A percentile compares a stretch with the other conserved stretches of the same genome.
Conservation (phyloP, 805 yeast species). For the Spathaspora arborariae region DNA sequence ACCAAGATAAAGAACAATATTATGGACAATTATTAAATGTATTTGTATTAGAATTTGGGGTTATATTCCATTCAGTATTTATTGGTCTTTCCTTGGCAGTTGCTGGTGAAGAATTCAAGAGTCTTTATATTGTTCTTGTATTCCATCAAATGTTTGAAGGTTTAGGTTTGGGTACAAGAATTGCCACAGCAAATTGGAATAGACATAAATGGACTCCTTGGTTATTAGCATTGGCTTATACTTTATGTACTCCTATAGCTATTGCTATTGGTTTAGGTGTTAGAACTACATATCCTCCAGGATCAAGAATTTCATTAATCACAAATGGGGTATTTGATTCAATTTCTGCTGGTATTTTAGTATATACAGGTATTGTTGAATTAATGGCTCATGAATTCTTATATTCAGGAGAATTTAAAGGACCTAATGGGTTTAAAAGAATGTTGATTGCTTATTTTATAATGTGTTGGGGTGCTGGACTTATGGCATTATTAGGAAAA, state of each 20-base stretch:
- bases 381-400: constrained; percentile 75
- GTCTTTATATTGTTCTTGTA: constrained; percentile 65
- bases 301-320: constrained; percentile 54
- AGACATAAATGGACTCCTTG: constrained; percentile 50
- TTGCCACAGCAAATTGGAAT: constrained; percentile 38
- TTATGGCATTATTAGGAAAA: constrained; percentile 73
- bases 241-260: constrained; percentile 68
- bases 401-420: constrained; percentile 59
- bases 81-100: constrained; percentile 77
- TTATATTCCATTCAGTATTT: constrained; percentile 78
- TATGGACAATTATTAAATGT: constrained; percentile 48
- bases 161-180: constrained; percentile 75
- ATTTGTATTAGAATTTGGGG: constrained; percentile 69
- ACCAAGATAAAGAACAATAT: constrained; percentile 42
- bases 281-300: constrained; percentile 56
- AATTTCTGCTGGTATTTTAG: constrained; percentile 71
- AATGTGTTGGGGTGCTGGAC: constrained; percentile 65
- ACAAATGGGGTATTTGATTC: constrained; percentile 74
- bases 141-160: constrained; percentile 87
- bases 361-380: constrained; percentile 76
- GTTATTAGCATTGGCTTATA: constrained; percentile 48
- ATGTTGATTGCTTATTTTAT: constrained; percentile 50
- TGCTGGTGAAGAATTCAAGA: constrained; percentile 70
- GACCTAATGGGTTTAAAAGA: constrained; percentile 48
- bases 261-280: constrained; percentile 79